Conservation (phyloP, 2,329 filamentous ascomycete species). For the Hypoxylon sp. region DNA sequence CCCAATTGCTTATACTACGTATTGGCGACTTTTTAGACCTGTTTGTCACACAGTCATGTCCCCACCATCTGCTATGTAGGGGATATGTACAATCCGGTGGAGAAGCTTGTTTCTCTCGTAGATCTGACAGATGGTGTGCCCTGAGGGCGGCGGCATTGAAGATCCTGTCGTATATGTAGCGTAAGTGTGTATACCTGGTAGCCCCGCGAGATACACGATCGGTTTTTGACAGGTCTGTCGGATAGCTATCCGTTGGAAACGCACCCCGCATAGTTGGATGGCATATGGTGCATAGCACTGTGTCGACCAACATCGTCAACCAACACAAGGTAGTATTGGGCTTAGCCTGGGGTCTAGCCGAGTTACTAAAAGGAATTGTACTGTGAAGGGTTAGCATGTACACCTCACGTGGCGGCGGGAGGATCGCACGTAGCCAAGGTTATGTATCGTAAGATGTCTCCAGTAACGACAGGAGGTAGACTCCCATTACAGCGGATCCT, state of each 20-base stretch:
- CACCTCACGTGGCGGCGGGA: conserved; percentile 47
- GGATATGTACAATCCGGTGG: conserved; percentile 16
- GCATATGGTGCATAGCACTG: conserved; percentile 32
- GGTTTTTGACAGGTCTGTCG: conserved; percentile 38
- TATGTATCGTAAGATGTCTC: conserved; percentile 37
- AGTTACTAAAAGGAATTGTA: conserved; percentile 29
- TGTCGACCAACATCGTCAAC: conserved; percentile 19
- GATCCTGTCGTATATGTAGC: conserved; percentile 23
- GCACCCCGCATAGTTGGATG: conserved; percentile 43
- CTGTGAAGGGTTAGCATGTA: conserved; percentile 26
- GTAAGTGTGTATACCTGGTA: conserved; percentile 12
- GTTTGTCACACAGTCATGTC: conserved; percentile 20
- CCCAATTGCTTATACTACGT: conserved; percentile 22
- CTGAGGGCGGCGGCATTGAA: conserved; percentile 21
- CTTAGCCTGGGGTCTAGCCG: conserved; percentile 32
- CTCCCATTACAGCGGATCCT: conserved; percentile 33
- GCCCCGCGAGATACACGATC: conserved; percentile 36
- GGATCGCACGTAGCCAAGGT: conserved; percentile 32
- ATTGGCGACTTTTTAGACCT: conserved; percentile 2
- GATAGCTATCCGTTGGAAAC: conserved; percentile 42
- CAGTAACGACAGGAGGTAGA: conserved; percentile 23
- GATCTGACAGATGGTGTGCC: conserved; percentile 28
- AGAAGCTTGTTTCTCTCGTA: conserved; percentile 27
- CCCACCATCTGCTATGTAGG: conserved; percentile 13
- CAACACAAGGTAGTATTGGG: conserved; percentile 36